Base-by-base conservation (phyloP, 2,329 filamentous ascomycete genomes). In the Epichloe festucae region DNA sequence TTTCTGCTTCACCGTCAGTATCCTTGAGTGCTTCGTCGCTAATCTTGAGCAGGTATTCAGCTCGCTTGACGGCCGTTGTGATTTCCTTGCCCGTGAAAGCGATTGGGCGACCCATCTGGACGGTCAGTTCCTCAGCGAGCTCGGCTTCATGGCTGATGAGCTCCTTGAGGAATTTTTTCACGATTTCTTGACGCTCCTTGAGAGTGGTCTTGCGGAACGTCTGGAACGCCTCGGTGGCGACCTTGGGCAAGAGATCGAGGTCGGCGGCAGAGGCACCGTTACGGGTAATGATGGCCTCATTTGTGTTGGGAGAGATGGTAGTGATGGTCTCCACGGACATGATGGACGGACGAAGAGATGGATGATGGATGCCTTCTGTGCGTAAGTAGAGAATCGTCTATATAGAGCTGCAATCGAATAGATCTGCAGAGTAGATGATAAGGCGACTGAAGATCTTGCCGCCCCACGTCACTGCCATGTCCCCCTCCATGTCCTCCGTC, bases 51-150 rank as follows among this genome's bases (percentile, higher is more conserved):
- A 97, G 73, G 64, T 95, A 95, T 63, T 95, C 82, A 57, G 84
- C 87, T 56, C 91, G 81, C 71, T 86, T 87, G 57, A 94, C 79
- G 7, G 90, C 90, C 15, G 91, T 97, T 34, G 80, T 72, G 58
- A 97, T 77, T 72, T 97, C 91, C 59, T 82, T 89, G 46, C 78
- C 82, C 0, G 87, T 87, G 67, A 91, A 96, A 39, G 85, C 79
- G 61, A 96, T 95, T 36, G 91, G 91, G 19, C 91, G 79, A 42
- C 91, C 91, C 90, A 97, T 97, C 72, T 97, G 90, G 65, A 88
- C 84, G 0, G 90, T 96, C 54, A 97, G 72, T 66, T 96, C 90
- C 58, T 81, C 77, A 5, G 85, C 89, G 36, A 97, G 75, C 55
- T 82, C 85, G 81, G 93, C 85, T 67, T 89, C 79, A 65, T 81